phyloP scores from a whole-genome alignment of 768 basidiomycete genomes.

The Guyanaporus albipodus region DNA sequence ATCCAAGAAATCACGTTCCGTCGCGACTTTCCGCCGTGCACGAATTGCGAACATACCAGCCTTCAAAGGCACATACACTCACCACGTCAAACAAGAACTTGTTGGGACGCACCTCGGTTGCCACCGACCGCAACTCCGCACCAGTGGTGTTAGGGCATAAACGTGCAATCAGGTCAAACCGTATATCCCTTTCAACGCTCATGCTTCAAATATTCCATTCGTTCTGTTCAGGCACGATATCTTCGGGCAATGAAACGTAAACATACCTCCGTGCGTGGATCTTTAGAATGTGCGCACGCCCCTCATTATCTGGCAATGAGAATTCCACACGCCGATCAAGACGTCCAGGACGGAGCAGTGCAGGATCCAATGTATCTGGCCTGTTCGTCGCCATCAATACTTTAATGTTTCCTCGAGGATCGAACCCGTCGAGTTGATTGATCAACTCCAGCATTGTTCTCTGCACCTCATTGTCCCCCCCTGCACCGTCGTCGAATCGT shows the following conservation, averaged over 20 bases:
- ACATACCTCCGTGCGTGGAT: constrained; percentile 91
- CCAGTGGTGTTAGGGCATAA: constrained; percentile 98
- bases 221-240: not conserved
- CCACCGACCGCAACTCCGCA: constrained; percentile 95
- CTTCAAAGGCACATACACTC: constrained; percentile 67
- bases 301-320: constrained; percentile 90
- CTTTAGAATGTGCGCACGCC: constrained; percentile 92
- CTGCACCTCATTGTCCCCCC: constrained; percentile 98
- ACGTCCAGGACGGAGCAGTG: constrained; percentile 91
- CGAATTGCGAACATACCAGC: constrained; percentile 99
- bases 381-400: constrained; percentile 99
- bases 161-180: constrained; percentile 95
- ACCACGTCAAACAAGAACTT: constrained; percentile 40
- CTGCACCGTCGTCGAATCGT: constrained; percentile 96
- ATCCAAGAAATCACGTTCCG: constrained; percentile 95
- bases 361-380: constrained; percentile 97
- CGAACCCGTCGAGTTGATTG: constrained; percentile 98
- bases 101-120: constrained; percentile 70
- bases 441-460: constrained; percentile 99
- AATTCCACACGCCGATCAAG: constrained; percentile 98
- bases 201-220: constrained; percentile 50
- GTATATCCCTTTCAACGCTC: constrained; percentile 95
- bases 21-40: constrained; percentile 91
- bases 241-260: constrained; percentile 1
- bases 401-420: constrained; percentile 98